Percentiles rank a stretch among this genome's conserved stretches.
phyloP scores from a whole-genome alignment of 352 stramenopile species.

The Thalassiosira hispida region DNA sequence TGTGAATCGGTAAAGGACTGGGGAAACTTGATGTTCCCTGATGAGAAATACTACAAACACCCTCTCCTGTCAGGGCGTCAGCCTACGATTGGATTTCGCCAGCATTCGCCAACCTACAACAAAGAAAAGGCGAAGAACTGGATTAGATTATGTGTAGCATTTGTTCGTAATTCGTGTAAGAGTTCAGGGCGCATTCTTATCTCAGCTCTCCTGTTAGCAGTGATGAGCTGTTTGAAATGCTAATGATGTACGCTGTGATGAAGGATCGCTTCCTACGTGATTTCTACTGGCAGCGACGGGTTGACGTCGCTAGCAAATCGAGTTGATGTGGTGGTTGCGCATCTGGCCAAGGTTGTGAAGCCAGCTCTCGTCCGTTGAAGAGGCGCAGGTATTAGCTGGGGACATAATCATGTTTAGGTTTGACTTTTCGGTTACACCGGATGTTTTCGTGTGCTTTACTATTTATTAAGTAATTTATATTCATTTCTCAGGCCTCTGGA shows the following conservation, averaged over 20 bases:
- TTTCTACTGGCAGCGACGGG: slow-evolving; percentile 40
- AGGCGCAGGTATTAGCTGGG: slow-evolving; percentile 2
- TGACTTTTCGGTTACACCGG: too few relatives aligned
- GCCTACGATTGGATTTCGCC: slow-evolving; percentile 71
- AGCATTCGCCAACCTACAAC: slow-evolving; percentile 62
- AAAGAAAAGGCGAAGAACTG: slow-evolving; percentile 58
- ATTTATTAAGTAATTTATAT: too few relatives aligned
- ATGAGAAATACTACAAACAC: slow-evolving; percentile 61
- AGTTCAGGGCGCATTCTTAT: slow-evolving; percentile 11
- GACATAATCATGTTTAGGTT: neutral
- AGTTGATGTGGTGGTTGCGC: slow-evolving; percentile 41
- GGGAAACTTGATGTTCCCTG: slow-evolving; percentile 51
- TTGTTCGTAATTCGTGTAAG: slow-evolving; percentile 56
- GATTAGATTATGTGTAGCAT: slow-evolving; percentile 62
- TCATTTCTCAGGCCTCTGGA: too few relatives aligned
- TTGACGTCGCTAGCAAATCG: slow-evolving; percentile 1
- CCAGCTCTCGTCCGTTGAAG: neutral
- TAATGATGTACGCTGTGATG: slow-evolving; percentile 62
- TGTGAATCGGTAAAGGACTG: slow-evolving; percentile 37
- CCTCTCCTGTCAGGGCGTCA: slow-evolving; percentile 48
- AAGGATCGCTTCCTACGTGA: slow-evolving; percentile 58
- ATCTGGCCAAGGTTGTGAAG: slow-evolving; percentile 16
- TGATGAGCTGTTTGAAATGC: slow-evolving; percentile 52
- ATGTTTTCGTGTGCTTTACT: too few relatives aligned
- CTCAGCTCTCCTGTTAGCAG: slow-evolving; percentile 10